Conservation (phyloP, 2,329 filamentous ascomycete species). For the Colletotrichum australisinense region DNA sequence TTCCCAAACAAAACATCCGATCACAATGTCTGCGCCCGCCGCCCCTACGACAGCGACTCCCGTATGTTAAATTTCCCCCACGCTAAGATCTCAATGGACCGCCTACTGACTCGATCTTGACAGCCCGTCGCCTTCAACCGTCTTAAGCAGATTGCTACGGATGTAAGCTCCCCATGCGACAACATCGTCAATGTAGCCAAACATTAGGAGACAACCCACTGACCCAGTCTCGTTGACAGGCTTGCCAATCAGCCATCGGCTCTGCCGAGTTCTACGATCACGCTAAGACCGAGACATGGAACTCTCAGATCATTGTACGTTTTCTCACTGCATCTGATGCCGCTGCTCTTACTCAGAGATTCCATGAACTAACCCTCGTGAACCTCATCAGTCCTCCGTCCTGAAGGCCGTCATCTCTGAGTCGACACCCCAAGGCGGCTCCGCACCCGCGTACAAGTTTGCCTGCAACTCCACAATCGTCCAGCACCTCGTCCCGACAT, state of each 20-base stretch:
- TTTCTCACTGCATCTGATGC: neutral
- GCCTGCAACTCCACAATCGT: slow-evolving; percentile 98
- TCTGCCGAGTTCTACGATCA: slow-evolving; percentile 87
- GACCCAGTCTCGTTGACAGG: slow-evolving; percentile 60
- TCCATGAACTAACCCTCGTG: slow-evolving; percentile 12
- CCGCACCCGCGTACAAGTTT: slow-evolving; percentile 84
- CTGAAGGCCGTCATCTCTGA: slow-evolving; percentile 83
- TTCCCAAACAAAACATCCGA: slow-evolving; percentile 1
- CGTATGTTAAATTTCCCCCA: slow-evolving; percentile 3
- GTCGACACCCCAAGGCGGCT: slow-evolving; percentile 67
- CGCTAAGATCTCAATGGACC: neutral
- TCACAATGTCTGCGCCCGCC: slow-evolving; percentile 23
- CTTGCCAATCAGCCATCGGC: slow-evolving; percentile 83
- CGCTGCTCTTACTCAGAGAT: neutral
- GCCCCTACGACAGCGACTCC: slow-evolving; percentile 18
- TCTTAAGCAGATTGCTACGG: slow-evolving; percentile 86
- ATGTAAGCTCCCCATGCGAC: slow-evolving; percentile 66
- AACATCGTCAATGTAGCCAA: neutral
- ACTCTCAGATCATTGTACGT: slow-evolving; percentile 89
- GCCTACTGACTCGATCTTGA: slow-evolving; percentile 3
- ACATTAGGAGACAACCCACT: slow-evolving; percentile 26
- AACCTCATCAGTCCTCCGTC: slow-evolving; percentile 72
- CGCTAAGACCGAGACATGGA: slow-evolving; percentile 86
- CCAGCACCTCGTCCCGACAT: slow-evolving; percentile 84
- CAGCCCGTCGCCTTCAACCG: slow-evolving; percentile 82